These are phyloP conservation scores for Leucaena leucocephala DNA, from an alignment of 306 rosid species.

Conservation along the genomic window DNA sequence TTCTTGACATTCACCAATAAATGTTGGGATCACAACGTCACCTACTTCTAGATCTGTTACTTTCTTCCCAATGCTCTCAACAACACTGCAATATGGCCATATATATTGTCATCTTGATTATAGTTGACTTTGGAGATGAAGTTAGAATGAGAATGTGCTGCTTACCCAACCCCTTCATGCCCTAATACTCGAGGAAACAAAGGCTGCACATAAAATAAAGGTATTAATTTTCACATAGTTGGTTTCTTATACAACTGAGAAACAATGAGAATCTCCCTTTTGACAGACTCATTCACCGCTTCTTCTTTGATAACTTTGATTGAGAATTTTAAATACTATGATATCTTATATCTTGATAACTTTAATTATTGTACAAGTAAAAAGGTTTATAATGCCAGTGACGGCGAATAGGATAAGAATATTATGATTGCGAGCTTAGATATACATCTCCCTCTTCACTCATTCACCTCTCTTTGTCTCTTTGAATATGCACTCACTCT, in stretches of 20 bases:
- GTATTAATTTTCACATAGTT: background rate
- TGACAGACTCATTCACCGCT: background rate
- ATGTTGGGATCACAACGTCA: slow-evolving; percentile 47
- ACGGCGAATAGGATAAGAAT: no score
- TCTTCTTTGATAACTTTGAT: background rate
- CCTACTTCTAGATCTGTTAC: slow-evolving; percentile 36
- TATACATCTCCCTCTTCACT: no score
- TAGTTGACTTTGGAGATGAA: background rate
- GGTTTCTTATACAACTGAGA: background rate
- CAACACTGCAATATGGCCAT: slow-evolving; percentile 8
- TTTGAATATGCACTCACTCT: background rate
- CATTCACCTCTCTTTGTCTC: no score
- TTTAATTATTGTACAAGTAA: no score
- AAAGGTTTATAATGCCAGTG: no score
- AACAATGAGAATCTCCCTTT: background rate
- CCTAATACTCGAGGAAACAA: background rate
- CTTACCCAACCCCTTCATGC: slow-evolving; percentile 10
- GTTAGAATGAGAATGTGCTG: background rate
- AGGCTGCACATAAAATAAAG: background rate
- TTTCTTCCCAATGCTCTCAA: slow-evolving; percentile 32
- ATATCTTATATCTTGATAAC: background rate
- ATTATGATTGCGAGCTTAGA: no score
- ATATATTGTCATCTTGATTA: background rate
- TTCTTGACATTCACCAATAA: slow-evolving; percentile 38
- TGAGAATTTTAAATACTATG: background rate